Evolutionary conservation across 805 yeast species (phyloP).

Genomic region (Isabelozyma rhagii): DNA sequence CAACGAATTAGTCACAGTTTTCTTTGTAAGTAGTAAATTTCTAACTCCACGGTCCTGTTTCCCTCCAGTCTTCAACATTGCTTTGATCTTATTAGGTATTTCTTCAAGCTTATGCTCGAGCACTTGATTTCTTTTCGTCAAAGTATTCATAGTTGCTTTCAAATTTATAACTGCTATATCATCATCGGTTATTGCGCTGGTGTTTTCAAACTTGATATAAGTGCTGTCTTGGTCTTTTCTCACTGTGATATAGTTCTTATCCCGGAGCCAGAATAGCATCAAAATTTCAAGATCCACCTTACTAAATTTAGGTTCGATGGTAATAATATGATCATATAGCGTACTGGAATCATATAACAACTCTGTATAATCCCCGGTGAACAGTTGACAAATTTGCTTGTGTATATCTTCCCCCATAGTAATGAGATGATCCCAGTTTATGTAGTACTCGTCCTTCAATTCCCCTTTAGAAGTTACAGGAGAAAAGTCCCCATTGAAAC

Average conservation of each 20-base stretch:
- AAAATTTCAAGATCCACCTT: conserved; percentile 24
- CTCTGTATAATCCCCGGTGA: conserved; percentile 10
- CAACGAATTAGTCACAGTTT: conserved; percentile 12
- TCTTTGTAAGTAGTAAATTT: conserved; percentile 12
- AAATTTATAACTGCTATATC: conserved; percentile 30
- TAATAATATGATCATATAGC: conserved; percentile 9
- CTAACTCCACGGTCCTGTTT: conserved; percentile 14
- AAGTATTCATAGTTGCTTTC: conserved; percentile 14
- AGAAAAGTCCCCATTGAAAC: conserved; percentile 13
- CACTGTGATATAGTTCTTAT: conserved; percentile 8
- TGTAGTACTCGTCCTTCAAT: conserved; percentile 19
- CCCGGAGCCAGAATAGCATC: conserved; percentile 24
- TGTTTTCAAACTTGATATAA: conserved; percentile 17
- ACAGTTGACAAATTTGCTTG: conserved; percentile 2
- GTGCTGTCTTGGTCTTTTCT: conserved; percentile 7
- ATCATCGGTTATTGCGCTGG: conserved; percentile 17
- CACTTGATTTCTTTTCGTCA: conserved; percentile 13
- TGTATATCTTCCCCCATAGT: conserved; percentile 3
- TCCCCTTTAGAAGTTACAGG: conserved; percentile 9
- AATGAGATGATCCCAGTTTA: conserved; percentile 17
- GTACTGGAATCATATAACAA: conserved; percentile 4
- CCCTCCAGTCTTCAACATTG: conserved; percentile 6
- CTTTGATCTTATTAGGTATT: conserved; percentile 13
- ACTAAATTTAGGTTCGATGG: conserved; percentile 9
- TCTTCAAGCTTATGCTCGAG: conserved; percentile 16